Evolutionary conservation across 2,329 filamentous ascomycete genomes (phyloP), one percentile per base, ranked within the genome.

Genomic region (Pestalotiopsis sp.): DNA sequence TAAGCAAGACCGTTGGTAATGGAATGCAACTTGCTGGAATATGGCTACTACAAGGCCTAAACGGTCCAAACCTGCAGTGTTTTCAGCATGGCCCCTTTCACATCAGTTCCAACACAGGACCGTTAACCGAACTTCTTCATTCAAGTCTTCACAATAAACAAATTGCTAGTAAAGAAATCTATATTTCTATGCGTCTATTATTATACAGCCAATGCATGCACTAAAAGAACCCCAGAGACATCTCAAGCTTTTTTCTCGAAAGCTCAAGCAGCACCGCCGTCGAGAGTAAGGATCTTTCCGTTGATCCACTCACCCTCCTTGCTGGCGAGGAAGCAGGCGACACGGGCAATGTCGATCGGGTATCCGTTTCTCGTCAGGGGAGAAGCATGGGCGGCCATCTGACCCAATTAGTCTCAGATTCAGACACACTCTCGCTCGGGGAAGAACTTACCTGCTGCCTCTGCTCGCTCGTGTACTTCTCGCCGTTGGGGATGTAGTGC

Each of bases 401-500:
- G 67, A 73, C 72, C 65, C 74, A 72, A 67, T 73, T 17, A 58
- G 31, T 36, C 31, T 58, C 41, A 63, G 1, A 5, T 27, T 5
- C 17, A 5, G 31, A 17, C 3, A 14, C 38, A 41, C 63, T 3
- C 13, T 17, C 6, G n/a, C 39, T 31, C n/a, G 31, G 52, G 17
- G 23, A 23, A 59, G 39, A 59, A 61, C 66, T 64, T 49, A 74
- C 72, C 58, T 74, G 7, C 66, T 75, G 72, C 3, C 67, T 62
- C 66, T 75, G 67, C 39, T 71, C 71, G 31, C 70, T 60, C 4
- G 69, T 66, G 36, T 72, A 75, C 68, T 78, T 75, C 14, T 72
- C 75, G 39, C 80, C 81, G 67, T 76, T 76, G 58, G 81, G 81
- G 41, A 83, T 81, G 75, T 83, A 83, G 66, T 82, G 75, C 67